Base-by-base conservation (phyloP, 148 eudicot species). In the Vaccinium vitisidaea region DNA sequence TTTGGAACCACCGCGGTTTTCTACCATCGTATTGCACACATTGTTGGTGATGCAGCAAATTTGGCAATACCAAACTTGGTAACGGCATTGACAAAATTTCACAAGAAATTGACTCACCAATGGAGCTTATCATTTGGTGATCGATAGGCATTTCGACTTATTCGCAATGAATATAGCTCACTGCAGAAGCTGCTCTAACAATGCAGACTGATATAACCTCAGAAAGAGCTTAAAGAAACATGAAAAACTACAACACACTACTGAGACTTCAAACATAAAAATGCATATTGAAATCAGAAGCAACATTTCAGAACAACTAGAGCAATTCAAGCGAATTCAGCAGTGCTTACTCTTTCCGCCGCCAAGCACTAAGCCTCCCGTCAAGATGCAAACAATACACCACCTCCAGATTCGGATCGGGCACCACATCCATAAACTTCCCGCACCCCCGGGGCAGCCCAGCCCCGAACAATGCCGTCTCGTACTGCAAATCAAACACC, bases 351-450 rank as follows among this genome's bases (percentile, higher is more conserved):
- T 90, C 92, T 90, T 93, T 94, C 9, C 99, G 92, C 85, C 88
- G 85, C 99, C 99, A 97, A 71, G 95, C 89, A 77, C 94, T 95
- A 79, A 97, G 91, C 90, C 88, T 94, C 75, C 99, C 99, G 84
- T 97, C 99, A 67, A 95, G 87, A 92, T 97, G 99, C 49, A 89
- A 88, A 90, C 93, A 92, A 79, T 97, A 90, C 84, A 97, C 65
- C 32, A 94, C 71, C 86, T 92, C 95, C 53, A 89, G 81, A 82
- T 88, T 93, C 4, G 91, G 93, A 82, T 97, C 98, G 6, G 98
- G 94, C 91, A 97, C 87, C 54, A 97, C 94, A 70, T 95, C 98
- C 80, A 95, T 25, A 82, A 97, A 93, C 92, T 91, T 97, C 49
- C 98, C 96, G 69, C 88, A 86, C 0, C 99, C 95, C 53, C 99